These are phyloP conservation scores for Dothidotthia symphoricarpi DNA, from an alignment of 2,329 filamentous ascomycete species.

Conservation along the genomic window DNA sequence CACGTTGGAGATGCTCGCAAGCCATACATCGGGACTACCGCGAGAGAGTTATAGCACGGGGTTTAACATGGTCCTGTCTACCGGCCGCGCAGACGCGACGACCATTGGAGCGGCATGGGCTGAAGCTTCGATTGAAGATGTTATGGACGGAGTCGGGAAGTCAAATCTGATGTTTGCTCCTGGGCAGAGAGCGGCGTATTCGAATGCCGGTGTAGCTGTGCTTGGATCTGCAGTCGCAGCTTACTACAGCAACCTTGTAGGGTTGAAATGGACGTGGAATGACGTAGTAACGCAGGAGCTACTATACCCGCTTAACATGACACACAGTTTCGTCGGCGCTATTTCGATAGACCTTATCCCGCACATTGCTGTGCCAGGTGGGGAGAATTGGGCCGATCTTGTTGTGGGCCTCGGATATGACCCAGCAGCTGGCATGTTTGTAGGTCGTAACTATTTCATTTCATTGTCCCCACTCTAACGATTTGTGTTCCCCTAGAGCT, in stretches of 20 bases:
- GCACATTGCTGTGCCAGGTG: conserved; percentile 25
- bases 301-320: conserved; percentile 19
- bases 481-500: conserved; percentile 19
- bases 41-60: conserved; percentile 32
- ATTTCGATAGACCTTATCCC: conserved; percentile 11
- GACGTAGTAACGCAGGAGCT: conserved; percentile 20
- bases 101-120: conserved; percentile 32
- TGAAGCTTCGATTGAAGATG: conserved; percentile 14
- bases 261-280: conserved; percentile 16
- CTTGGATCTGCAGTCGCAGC: conserved; percentile 25
- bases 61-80: conserved; percentile 28
- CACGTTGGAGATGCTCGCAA: conserved; percentile 33
- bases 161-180: conserved; percentile 31
- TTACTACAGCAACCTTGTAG: conserved; percentile 22
- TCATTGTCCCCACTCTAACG: neutral
- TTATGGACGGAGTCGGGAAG: conserved; percentile 19
- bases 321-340: conserved; percentile 7
- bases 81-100: conserved; percentile 22
- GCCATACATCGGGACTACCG: conserved; percentile 30
- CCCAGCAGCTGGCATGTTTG: conserved; percentile 34
- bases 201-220: conserved; percentile 31
- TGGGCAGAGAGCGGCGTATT: conserved; percentile 31
- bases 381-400: conserved; percentile 28
- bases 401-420: conserved; percentile 31
- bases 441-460: conserved; percentile 2